A percentile compares a stretch with the other conserved stretches of the same genome.
These are phyloP conservation scores for Mallotus nudiflorus DNA, from an alignment of 345 rosid genomes.

Conservation along the genomic window DNA sequence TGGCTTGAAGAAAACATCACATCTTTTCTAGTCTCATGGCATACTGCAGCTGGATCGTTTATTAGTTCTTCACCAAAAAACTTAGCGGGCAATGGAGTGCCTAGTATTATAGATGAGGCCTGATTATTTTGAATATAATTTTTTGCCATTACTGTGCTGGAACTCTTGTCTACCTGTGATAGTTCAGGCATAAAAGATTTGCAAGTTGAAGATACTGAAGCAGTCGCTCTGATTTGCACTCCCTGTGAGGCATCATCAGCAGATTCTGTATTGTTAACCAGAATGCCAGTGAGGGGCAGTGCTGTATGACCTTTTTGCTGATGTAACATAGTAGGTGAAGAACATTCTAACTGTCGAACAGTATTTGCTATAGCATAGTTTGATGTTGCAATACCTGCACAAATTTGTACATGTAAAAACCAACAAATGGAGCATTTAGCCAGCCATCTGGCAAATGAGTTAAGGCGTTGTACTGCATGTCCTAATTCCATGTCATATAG, in stretches of 20 bases:
- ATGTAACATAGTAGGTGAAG: background rate
- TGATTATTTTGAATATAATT: conserved; percentile 3
- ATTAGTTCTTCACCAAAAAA: conserved; percentile 1
- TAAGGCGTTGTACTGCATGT: background rate
- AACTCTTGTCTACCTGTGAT: conserved; percentile 4
- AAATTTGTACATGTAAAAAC: background rate
- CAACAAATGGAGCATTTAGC: background rate
- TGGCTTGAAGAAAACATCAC: conserved; percentile 6
- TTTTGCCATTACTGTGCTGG: background rate
- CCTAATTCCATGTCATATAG: background rate
- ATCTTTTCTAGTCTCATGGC: conserved; percentile 3
- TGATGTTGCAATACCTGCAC: background rate
- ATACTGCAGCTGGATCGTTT: background rate
- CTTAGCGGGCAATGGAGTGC: background rate
- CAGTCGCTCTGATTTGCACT: background rate
- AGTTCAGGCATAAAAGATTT: background rate
- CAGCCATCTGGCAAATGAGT: background rate
- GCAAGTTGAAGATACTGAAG: background rate
- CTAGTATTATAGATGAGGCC: conserved; percentile 1
- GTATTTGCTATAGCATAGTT: background rate
- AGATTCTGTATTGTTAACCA: background rate
- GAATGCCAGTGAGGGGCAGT: background rate
- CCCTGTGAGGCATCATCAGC: conserved; percentile 2
- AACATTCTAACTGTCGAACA: background rate
- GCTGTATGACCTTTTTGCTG: background rate